phyloP scores from a whole-genome alignment of 495 filamentous ascomycete species.

The Aspergillus nidulans region DNA sequence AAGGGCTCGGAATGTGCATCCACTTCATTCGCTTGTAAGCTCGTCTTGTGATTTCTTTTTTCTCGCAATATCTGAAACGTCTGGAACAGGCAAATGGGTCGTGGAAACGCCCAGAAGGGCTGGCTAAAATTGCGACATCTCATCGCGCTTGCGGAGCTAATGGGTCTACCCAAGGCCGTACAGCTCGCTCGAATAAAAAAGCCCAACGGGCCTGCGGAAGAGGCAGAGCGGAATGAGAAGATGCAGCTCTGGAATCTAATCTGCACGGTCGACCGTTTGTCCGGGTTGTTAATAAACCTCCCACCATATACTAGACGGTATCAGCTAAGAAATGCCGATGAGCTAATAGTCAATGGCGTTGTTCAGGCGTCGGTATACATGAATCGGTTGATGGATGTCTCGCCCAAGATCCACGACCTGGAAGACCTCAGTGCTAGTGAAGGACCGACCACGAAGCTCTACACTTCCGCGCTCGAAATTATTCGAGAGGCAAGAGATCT shows the following conservation, averaged over 20 bases:
- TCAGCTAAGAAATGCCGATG: neutral
- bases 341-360: constrained; percentile 18
- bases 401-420: constrained; percentile 22
- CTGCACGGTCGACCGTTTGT: constrained; percentile 25
- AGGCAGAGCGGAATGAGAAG: constrained; percentile 2
- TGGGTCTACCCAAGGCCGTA: constrained; percentile 21
- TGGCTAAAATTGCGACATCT: constrained; percentile 24
- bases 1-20: constrained; percentile 18
- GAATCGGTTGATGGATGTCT: constrained; percentile 18
- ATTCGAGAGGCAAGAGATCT: constrained; percentile 22
- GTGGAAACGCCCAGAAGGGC: constrained; percentile 23
- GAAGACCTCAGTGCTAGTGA: constrained; percentile 18
- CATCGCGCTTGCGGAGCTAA: constrained; percentile 26
- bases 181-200: constrained; percentile 7
- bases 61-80: too few species aligned
- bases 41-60: too few species aligned
- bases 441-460: constrained; percentile 12
- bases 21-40: constrained; percentile 26
- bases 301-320: constrained; percentile 23
- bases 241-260: constrained; percentile 26
- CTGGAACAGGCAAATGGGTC: constrained; percentile 22
- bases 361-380: constrained; percentile 25
- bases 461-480: constrained; percentile 15
- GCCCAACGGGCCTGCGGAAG: constrained; percentile 1
- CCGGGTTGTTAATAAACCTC: constrained; percentile 26